phyloP scores from a whole-genome alignment of 371 early-diverging fungal species.

The Blastocladiella emersonii region DNA sequence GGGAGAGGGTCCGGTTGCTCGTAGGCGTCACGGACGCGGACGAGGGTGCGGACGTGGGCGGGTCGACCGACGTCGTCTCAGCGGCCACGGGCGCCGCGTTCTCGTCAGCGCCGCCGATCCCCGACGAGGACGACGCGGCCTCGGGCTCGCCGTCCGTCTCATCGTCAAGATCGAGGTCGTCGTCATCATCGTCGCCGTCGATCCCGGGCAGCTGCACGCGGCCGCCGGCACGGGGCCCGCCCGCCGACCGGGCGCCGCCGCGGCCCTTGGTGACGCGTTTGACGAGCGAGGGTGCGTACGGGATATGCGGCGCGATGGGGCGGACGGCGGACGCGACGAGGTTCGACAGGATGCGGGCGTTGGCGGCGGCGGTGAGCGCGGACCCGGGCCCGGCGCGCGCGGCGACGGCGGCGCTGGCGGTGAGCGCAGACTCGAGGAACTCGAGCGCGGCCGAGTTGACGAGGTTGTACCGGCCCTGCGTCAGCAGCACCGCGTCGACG shows the following conservation, averaged over 20 bases:
- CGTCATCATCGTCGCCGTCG: not conserved
- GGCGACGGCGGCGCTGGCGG: not conserved
- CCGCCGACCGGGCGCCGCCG: not conserved
- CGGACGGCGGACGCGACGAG: not conserved
- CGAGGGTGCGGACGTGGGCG: too few relatives aligned
- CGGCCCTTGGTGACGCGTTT: too few relatives aligned
- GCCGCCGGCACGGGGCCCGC: not conserved
- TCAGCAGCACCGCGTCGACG: conserved; percentile 43
- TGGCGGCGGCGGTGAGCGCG: not conserved
- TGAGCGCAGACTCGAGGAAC: conserved; percentile 61
- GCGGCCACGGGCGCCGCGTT: too few relatives aligned
- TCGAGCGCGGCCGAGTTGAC: conserved; percentile 79
- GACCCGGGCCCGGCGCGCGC: conserved; percentile 21
- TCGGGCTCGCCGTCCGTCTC: too few relatives aligned
- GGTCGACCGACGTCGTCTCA: too few relatives aligned
- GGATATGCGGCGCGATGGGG: not conserved
- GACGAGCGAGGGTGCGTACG: not conserved
- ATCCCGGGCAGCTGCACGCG: too few relatives aligned
- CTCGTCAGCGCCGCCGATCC: too few relatives aligned
- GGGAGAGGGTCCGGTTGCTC: too few relatives aligned
- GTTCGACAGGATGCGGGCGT: not conserved
- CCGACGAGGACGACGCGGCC: too few relatives aligned
- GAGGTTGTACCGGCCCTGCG: conserved; percentile 56
- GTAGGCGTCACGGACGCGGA: too few relatives aligned
- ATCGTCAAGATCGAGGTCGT: too few relatives aligned